Conservation (phyloP, 2,329 filamentous ascomycete species). For the Diaporthe aspalathi region DNA sequence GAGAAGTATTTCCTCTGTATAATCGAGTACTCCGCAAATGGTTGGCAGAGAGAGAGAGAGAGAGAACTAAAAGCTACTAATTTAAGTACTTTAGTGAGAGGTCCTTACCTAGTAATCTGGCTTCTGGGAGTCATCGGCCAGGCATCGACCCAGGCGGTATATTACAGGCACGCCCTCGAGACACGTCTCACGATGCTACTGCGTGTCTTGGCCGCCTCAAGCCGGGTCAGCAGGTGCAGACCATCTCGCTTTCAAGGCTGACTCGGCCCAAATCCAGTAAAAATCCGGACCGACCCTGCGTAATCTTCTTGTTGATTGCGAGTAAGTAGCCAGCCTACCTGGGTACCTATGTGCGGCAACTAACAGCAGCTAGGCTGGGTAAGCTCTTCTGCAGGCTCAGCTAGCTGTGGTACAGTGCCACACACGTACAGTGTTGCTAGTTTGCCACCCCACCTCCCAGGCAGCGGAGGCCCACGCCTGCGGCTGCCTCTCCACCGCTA, state of each 20-base stretch:
- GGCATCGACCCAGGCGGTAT: background rate
- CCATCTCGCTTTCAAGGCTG: background rate
- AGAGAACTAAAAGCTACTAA: too few species aligned
- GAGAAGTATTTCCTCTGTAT: too few species aligned
- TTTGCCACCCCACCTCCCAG: background rate
- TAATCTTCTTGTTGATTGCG: too few species aligned
- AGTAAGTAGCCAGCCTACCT: too few species aligned
- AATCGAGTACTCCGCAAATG: background rate
- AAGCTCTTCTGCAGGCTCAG: slow-evolving; percentile 1
- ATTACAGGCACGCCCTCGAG: background rate
- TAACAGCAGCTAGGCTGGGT: background rate
- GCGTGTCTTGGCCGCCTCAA: background rate
- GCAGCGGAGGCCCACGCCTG: slow-evolving; percentile 3
- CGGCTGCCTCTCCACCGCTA: background rate
- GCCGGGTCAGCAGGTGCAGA: background rate
- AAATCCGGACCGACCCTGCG: too few species aligned
- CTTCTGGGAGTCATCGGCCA: background rate
- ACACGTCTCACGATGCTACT: background rate
- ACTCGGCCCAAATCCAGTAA: background rate
- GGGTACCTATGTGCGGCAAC: background rate
- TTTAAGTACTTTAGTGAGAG: too few species aligned
- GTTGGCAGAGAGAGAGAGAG: too few species aligned
- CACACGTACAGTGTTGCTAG: too few species aligned
- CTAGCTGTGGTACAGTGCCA: background rate
- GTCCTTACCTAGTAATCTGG: too few species aligned